These are phyloP conservation scores for Phytomonas sp. DNA, from an alignment of 208 protist species.

Conservation along the genomic window DNA sequence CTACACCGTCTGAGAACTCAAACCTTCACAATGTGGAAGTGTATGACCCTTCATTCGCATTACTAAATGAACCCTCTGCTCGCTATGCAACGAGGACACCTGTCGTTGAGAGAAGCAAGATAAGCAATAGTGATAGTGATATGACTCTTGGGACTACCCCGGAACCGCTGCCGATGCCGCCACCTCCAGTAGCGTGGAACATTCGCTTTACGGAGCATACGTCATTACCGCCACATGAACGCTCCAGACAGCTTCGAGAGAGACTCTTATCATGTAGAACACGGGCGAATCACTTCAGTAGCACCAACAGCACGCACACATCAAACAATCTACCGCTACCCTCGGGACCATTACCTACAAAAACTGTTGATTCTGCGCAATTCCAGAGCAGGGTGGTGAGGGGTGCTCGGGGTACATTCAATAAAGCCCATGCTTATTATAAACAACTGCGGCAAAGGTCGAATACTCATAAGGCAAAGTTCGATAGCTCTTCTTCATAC, in stretches of 20 bases:
- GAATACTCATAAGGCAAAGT: background rate
- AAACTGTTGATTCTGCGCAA: constrained; percentile 4
- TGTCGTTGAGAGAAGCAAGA: background rate
- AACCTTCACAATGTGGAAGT: background rate
- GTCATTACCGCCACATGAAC: constrained; percentile 1
- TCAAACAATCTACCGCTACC: background rate
- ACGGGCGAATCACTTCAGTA: background rate
- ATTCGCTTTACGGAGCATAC: background rate
- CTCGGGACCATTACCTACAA: background rate
- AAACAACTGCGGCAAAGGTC: background rate
- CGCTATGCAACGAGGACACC: background rate
- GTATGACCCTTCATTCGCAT: background rate
- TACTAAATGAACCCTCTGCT: background rate
- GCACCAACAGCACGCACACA: background rate
- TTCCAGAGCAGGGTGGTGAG: background rate
- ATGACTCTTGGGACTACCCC: background rate
- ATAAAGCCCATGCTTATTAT: constrained; percentile 5
- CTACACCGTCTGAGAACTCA: background rate
- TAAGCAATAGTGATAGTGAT: background rate
- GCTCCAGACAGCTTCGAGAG: background rate
- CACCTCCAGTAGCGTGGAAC: background rate
- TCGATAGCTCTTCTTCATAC: background rate
- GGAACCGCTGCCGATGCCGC: background rate
- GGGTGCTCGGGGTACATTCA: background rate
- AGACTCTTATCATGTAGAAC: background rate